Conservation (phyloP, 1,284 basidiomycete genomes). For the Papiliotrema fonsecae region DNA sequence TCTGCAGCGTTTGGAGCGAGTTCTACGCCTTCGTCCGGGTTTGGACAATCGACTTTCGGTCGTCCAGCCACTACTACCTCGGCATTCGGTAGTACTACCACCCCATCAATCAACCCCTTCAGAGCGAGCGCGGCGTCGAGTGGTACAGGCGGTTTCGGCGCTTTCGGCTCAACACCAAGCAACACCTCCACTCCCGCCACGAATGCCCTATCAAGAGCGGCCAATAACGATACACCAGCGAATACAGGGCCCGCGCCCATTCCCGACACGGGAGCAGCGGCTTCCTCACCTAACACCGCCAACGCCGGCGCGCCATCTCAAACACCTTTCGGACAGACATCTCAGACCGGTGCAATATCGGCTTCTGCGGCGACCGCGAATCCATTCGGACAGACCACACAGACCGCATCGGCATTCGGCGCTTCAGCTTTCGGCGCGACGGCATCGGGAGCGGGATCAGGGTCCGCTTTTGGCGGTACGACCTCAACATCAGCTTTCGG, state of each 20-base stretch:
- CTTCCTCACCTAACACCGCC: too few species aligned
- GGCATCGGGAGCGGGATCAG: too few species aligned
- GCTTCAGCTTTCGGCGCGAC: too few species aligned
- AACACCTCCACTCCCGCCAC: conserved; percentile 15
- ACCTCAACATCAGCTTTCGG: neutral
- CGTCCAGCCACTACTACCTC: neutral
- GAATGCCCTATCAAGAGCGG: conserved; percentile 44
- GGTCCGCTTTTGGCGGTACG: neutral
- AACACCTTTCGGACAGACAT: too few species aligned
- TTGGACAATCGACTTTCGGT: conserved; percentile 1
- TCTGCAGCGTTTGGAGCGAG: neutral
- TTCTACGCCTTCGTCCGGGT: neutral
- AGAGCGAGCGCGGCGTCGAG: neutral
- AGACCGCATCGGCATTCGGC: conserved; percentile 57
- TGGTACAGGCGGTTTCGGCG: conserved; percentile 7
- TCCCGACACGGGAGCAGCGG: too few species aligned
- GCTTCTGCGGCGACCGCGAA: conserved; percentile 19
- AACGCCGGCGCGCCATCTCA: too few species aligned
- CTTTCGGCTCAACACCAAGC: conserved; percentile 3
- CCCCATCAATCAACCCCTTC: neutral
- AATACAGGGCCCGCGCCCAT: too few species aligned
- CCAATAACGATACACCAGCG: too few species aligned
- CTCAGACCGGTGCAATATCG: too few species aligned
- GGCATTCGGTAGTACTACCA: neutral
- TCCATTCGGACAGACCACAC: conserved; percentile 39